Evolutionary conservation across 371 early-diverging fungal species (phyloP), one percentile per base, ranked within the genome.

Genomic region (Rhizomucor pusillus): DNA sequence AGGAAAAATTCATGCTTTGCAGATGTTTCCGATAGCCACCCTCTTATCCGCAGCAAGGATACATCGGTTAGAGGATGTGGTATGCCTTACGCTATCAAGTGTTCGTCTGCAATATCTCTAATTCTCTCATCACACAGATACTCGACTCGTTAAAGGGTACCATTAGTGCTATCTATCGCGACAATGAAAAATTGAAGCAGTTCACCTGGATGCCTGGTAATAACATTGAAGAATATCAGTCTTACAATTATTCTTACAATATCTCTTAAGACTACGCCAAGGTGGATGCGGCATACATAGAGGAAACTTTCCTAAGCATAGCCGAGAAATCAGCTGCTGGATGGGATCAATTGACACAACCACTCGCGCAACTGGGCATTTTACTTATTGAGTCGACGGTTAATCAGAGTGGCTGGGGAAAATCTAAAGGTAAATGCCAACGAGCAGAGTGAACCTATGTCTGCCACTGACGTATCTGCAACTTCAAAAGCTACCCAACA

Each of bases 271-370:
- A 64, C 14, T 62, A 40, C 24, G 50, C 57, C 7, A 41, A 51
- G 18, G 46, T 59, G 5, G 60, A 65, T 22, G 51, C 19, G 7
- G 36, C 48, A 18, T 33, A 22, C 10, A 40, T 62, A 16, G 47
- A 52, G 23, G 29, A 29, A 7, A 29, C 29, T 29, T 29, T 3
- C 3, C 24, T 71, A 12, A 62, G 65, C 25, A 65, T 75, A 25
- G 58, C 58, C 33, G 73, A 73, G 14, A 77, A 69, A 45, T 73
- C 84, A 1, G 74, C 79, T 3, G 73, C 68, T 19, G 86, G 82
- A 6, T 70, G 83, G 76, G 86, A 86, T 56, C 84, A 86, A 47
- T 70, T 82, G 3, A 77, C 80, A 10, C 86, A 84, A 29, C 80
- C 81, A 23, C 55, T 84, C 19, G 77, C 78, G 10, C 81, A 81